phyloP scores from a whole-genome alignment of 2,329 filamentous ascomycete species.

The Neonectria coccinea region DNA sequence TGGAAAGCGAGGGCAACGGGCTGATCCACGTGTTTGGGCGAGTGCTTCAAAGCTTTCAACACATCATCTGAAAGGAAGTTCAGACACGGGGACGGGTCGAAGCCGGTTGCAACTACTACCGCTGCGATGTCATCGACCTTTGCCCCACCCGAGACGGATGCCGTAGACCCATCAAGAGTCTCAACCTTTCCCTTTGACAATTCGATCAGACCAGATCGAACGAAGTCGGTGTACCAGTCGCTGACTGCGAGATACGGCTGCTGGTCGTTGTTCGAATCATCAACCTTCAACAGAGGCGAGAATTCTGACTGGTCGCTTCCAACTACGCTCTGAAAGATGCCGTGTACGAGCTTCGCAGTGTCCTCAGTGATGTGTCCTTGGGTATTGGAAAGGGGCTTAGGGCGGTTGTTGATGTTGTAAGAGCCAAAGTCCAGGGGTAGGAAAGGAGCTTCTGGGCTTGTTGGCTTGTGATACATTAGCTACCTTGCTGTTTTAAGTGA shows the following conservation, averaged over 20 bases:
- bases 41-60: conserved; percentile 68
- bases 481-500: accelerated
- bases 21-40: conserved; percentile 64
- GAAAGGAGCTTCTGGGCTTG: conserved; percentile 67
- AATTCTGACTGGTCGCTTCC: conserved; percentile 68
- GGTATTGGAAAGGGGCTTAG: conserved; percentile 68
- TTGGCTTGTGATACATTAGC: conserved; percentile 47
- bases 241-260: conserved; percentile 77
- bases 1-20: conserved; percentile 77
- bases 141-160: conserved; percentile 46
- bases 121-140: conserved; percentile 69
- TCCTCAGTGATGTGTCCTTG: conserved; percentile 74
- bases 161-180: conserved; percentile 51
- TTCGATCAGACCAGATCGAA: conserved; percentile 71
- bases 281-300: conserved; percentile 56
- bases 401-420: conserved; percentile 75
- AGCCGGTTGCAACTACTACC: conserved; percentile 82
- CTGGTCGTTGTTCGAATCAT: conserved; percentile 55
- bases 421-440: conserved; percentile 78
- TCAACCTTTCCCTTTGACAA: conserved; percentile 61
- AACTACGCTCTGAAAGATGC: conserved; percentile 59
- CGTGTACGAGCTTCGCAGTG: conserved; percentile 66
- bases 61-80: conserved; percentile 71
- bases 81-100: conserved; percentile 72
- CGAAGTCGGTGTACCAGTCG: conserved; percentile 79